Percentiles rank a stretch among this genome's conserved stretches.
Evolutionary conservation across 2,329 filamentous ascomycete genomes (phyloP).

Genomic region (Tolypocladium nubicola): DNA sequence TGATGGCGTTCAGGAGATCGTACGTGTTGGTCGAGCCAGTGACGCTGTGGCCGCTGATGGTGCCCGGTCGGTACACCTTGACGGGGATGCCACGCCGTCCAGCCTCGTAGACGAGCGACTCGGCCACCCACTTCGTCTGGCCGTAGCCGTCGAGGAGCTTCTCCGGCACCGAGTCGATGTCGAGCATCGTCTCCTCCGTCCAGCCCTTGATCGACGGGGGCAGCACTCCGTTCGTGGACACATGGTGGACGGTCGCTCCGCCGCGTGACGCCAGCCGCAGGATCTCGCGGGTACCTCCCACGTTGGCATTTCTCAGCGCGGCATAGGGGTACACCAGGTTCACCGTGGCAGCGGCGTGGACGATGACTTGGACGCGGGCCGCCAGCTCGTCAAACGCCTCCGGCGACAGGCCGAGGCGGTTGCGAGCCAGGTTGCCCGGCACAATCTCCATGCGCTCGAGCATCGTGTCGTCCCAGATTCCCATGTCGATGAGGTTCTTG

Average conservation of each 20-base stretch:
- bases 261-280: slow-evolving; percentile 57
- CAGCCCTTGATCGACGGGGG: slow-evolving; percentile 61
- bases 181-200: slow-evolving; percentile 58
- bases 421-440: slow-evolving; percentile 60
- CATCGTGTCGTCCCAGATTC: slow-evolving; percentile 66
- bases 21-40: slow-evolving; percentile 69
- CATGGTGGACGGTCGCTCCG: slow-evolving; percentile 64
- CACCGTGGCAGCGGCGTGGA: slow-evolving; percentile 69
- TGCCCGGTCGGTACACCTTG: slow-evolving; percentile 62
- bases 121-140: slow-evolving; percentile 74
- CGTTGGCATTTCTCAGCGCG: slow-evolving; percentile 61
- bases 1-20: slow-evolving; percentile 64
- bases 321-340: slow-evolving; percentile 77
- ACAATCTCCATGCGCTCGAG: slow-evolving; percentile 70
- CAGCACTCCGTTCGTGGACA: slow-evolving; percentile 73
- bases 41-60: slow-evolving; percentile 66
- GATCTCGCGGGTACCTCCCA: slow-evolving; percentile 69
- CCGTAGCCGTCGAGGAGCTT: slow-evolving; percentile 65
- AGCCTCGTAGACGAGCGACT: slow-evolving; percentile 63
- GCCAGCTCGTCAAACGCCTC: slow-evolving; percentile 57
- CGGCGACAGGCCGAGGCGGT: slow-evolving; percentile 55
- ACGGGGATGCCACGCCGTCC: slow-evolving; percentile 58
- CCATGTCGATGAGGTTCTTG: slow-evolving; percentile 66
- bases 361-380: slow-evolving; percentile 56
- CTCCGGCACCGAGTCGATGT: slow-evolving; percentile 55